A percentile compares a stretch with the other conserved stretches of the same genome.
Conservation (phyloP, 495 filamentous ascomycete species). For the Aspergillus panamensis region DNA sequence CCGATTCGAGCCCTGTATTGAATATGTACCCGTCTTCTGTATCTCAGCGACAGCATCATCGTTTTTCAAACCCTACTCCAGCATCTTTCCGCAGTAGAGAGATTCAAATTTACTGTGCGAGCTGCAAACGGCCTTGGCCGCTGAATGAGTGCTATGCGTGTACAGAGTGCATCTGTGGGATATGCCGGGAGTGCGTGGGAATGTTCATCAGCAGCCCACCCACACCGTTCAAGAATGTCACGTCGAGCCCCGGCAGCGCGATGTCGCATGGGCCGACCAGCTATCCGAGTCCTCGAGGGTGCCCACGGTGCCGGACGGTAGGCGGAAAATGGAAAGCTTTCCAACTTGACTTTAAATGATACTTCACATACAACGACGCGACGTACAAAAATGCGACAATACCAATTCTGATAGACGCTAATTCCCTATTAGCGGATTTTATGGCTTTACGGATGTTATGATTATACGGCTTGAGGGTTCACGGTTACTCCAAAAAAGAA, state of each 20-base stretch:
- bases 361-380: no score
- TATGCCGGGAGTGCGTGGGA: slow-evolving; percentile 81
- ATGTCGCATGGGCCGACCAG: slow-evolving; percentile 38
- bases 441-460: slow-evolving; percentile 40
- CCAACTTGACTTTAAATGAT: slow-evolving; percentile 51
- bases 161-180: slow-evolving; percentile 89
- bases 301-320: slow-evolving; percentile 48
- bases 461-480: slow-evolving; percentile 32
- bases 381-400: no score
- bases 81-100: slow-evolving; percentile 45
- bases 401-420: neutral
- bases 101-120: slow-evolving; percentile 85
- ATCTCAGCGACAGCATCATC: slow-evolving; percentile 43
- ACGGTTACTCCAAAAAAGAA: slow-evolving; percentile 19
- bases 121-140: slow-evolving; percentile 68
- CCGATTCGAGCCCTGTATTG: slow-evolving; percentile 50
- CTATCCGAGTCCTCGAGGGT: slow-evolving; percentile 43
- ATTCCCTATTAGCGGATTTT: neutral
- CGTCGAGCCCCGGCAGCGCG: slow-evolving; percentile 39
- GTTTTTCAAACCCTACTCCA: slow-evolving; percentile 48
- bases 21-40: slow-evolving; percentile 38
- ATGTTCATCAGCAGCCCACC: slow-evolving; percentile 60
- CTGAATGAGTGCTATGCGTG: slow-evolving; percentile 83
- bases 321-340: slow-evolving; percentile 55
- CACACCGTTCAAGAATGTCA: slow-evolving; percentile 39